These are phyloP conservation scores for Cardamine resedifolia DNA, from an alignment of 345 rosid genomes.

Conservation along the genomic window DNA sequence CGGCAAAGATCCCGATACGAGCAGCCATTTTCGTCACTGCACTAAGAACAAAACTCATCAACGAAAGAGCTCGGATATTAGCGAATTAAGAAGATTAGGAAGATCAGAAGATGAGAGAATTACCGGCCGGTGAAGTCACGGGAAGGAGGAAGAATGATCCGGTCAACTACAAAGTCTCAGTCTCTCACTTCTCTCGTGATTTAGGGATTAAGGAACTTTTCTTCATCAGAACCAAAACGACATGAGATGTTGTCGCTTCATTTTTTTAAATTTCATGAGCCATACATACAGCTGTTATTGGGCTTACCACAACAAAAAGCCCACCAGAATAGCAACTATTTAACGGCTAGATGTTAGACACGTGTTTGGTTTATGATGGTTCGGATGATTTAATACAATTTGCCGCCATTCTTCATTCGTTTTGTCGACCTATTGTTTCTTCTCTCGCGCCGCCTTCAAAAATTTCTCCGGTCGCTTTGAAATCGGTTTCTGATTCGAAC, in stretches of 20 bases:
- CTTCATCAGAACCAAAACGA: conserved; percentile 10
- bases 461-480: neutral
- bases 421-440: neutral
- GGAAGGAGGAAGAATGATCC: conserved; percentile 27
- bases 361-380: neutral
- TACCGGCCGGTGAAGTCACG: conserved; percentile 1
- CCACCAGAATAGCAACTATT: neutral
- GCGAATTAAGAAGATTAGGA: neutral
- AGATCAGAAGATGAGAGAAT: conserved; percentile 11
- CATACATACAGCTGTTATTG: neutral
- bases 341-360: neutral
- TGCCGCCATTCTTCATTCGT: conserved; percentile 23
- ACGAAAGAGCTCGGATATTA: conserved; percentile 21
- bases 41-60: conserved; percentile 10
- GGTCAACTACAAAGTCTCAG: conserved; percentile 42
- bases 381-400: neutral
- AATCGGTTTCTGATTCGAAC: neutral
- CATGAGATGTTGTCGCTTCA: neutral
- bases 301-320: neutral
- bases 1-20: conserved; percentile 42
- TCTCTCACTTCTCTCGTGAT: conserved; percentile 27
- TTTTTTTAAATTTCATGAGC: no score
- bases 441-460: neutral
- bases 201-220: conserved; percentile 17
- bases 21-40: conserved; percentile 49